Conservation (phyloP, 306 rosid species). For the Arachis stenosperma region DNA sequence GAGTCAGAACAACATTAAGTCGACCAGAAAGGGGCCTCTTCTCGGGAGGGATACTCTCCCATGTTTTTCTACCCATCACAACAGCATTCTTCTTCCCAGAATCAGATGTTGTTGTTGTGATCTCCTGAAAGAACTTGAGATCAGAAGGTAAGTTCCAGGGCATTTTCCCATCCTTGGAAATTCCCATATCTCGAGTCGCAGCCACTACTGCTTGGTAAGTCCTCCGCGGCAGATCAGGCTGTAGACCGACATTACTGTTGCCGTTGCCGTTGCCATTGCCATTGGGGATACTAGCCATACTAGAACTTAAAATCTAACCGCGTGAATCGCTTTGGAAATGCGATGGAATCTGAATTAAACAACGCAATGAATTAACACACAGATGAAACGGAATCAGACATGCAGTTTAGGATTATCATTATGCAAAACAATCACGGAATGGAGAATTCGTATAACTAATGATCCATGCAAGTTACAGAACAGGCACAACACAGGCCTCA, state of each 20-base stretch:
- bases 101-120: constrained; percentile 72
- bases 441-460: background rate
- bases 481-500: constrained; percentile 9
- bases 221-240: constrained; percentile 61
- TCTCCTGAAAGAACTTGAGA: constrained; percentile 69
- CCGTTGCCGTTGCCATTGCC: constrained; percentile 57
- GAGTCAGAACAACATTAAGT: constrained; percentile 91
- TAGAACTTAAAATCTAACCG: constrained; percentile 38
- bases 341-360: constrained; percentile 45
- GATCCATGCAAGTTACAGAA: constrained; percentile 10
- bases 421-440: background rate
- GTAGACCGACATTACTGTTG: constrained; percentile 57
- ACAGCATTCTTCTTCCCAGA: constrained; percentile 83
- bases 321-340: constrained; percentile 12
- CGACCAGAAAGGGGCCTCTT: constrained; percentile 80
- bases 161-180: constrained; percentile 82
- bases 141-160: constrained; percentile 90
- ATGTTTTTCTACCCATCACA: constrained; percentile 93
- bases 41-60: constrained; percentile 82
- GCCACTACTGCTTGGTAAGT: constrained; percentile 90
- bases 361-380: background rate
- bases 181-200: constrained; percentile 84
- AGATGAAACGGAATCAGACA: constrained; percentile 29
- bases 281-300: constrained; percentile 73
- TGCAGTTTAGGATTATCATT: constrained; percentile 1